Conservation (phyloP, 2,329 filamentous ascomycete genomes). For the Paraphoma sp. region DNA sequence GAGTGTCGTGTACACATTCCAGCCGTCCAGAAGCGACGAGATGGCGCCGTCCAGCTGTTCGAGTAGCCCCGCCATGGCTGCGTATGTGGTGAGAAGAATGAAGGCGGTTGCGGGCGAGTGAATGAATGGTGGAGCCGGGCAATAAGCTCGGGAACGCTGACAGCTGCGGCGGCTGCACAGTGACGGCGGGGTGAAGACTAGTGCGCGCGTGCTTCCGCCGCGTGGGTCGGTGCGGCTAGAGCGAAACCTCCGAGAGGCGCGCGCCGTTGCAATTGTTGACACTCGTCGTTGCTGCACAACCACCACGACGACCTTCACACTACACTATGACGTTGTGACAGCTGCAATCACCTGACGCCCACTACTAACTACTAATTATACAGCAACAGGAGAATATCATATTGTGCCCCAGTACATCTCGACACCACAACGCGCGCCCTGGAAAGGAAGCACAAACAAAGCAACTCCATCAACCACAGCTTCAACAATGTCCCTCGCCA, state of each 20-base stretch:
- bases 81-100: background rate
- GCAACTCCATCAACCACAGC: background rate
- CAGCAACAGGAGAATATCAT: constrained; percentile 17
- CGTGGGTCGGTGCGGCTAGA: background rate
- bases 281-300: constrained; percentile 12
- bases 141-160: background rate
- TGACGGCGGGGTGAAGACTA: constrained; percentile 11
- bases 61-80: constrained; percentile 56
- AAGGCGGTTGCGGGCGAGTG: background rate
- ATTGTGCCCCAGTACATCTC: background rate
- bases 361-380: constrained; percentile 31
- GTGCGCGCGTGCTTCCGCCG: background rate
- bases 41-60: constrained; percentile 75
- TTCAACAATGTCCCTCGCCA: constrained; percentile 23
- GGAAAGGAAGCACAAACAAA: background rate
- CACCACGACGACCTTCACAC: constrained; percentile 1
- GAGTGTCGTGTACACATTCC: constrained; percentile 80
- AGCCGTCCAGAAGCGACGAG: constrained; percentile 74
- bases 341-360: background rate
- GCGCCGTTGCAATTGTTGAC: constrained; percentile 2
- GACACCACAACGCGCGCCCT: background rate
- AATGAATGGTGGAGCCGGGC: background rate
- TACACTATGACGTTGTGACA: background rate
- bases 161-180: constrained; percentile 5
- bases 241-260: background rate